Evolutionary conservation across 2,329 filamentous ascomycete genomes (phyloP).

Genomic region (Zasmidium angulare): DNA sequence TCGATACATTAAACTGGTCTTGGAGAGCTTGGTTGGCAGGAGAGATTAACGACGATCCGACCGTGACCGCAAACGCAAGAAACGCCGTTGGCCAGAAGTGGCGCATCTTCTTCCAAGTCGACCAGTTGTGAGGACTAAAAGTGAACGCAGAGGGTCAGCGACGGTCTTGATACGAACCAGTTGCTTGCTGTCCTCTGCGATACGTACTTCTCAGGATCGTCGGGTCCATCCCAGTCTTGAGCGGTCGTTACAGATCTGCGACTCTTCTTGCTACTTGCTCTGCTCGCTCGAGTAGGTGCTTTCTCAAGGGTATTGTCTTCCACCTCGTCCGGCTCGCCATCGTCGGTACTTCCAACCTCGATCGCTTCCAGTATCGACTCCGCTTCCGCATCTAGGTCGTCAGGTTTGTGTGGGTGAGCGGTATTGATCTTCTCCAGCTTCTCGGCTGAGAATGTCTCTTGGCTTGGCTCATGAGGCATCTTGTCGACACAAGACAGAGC

Average conservation of each 20-base stretch:
- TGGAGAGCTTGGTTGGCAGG: conserved; percentile 24
- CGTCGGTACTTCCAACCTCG: conserved; percentile 15
- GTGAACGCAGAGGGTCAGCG: too few relatives aligned
- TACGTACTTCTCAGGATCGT: conserved; percentile 29
- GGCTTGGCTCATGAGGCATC: background rate
- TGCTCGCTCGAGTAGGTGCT: conserved; percentile 2
- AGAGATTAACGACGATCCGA: conserved; percentile 26
- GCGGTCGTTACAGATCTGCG: conserved; percentile 14
- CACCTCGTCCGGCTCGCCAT: conserved; percentile 2
- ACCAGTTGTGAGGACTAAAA: conserved; percentile 24
- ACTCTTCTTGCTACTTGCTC: conserved; percentile 1
- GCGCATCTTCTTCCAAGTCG: conserved; percentile 14
- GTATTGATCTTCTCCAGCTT: background rate
- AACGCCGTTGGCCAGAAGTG: conserved; percentile 20
- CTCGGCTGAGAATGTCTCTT: background rate
- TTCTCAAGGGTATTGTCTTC: conserved; percentile 26
- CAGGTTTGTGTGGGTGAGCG: background rate
- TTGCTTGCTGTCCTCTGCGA: too few relatives aligned
- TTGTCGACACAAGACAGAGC: background rate
- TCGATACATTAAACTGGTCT: conserved; percentile 53
- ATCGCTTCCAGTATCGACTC: conserved; percentile 15
- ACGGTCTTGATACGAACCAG: too few relatives aligned
- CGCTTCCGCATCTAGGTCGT: conserved; percentile 4
- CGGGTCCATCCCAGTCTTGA: conserved; percentile 28
- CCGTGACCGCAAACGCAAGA: conserved; percentile 27